phyloP scores from a whole-genome alignment of 495 filamentous ascomycete genomes.

The Xanthoparmelia taractica region DNA sequence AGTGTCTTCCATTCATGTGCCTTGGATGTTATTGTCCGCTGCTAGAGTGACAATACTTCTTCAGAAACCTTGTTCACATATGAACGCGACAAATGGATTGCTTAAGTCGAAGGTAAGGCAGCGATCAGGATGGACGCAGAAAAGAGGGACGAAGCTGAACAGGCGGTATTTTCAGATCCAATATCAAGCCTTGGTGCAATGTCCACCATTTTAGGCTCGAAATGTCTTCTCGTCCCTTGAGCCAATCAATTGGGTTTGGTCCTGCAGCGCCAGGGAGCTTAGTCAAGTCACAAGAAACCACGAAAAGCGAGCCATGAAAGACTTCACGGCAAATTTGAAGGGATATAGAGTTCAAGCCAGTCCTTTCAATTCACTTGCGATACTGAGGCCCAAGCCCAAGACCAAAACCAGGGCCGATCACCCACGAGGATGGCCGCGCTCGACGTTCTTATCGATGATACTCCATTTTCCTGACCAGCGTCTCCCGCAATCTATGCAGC shows the following conservation, averaged over 20 bases:
- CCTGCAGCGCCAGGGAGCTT: not conserved
- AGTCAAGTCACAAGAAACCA: not conserved
- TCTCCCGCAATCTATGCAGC: constrained; percentile 9
- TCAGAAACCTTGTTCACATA: too few species aligned
- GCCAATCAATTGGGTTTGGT: not conserved
- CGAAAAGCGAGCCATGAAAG: not conserved
- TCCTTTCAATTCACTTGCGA: not conserved
- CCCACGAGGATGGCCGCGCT: not conserved
- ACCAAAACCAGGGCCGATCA: not conserved
- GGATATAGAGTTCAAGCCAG: not conserved
- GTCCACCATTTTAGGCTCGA: not conserved
- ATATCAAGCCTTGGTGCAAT: not conserved
- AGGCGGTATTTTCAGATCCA: too few species aligned
- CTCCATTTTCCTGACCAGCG: constrained; percentile 6
- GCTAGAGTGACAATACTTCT: too few species aligned
- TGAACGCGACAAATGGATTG: too few species aligned
- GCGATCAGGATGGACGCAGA: too few species aligned
- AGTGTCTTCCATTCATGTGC: too few species aligned
- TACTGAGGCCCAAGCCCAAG: not conserved
- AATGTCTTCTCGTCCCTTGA: not conserved
- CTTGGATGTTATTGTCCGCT: too few species aligned
- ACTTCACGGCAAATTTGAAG: not conserved
- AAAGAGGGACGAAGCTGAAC: too few species aligned
- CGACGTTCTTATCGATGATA: not conserved
- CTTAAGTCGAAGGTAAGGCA: too few species aligned